A percentile compares a stretch with the other conserved stretches of the same genome.
Evolutionary conservation across 495 filamentous ascomycete species (phyloP).

Genomic region (Peziza echinospora): DNA sequence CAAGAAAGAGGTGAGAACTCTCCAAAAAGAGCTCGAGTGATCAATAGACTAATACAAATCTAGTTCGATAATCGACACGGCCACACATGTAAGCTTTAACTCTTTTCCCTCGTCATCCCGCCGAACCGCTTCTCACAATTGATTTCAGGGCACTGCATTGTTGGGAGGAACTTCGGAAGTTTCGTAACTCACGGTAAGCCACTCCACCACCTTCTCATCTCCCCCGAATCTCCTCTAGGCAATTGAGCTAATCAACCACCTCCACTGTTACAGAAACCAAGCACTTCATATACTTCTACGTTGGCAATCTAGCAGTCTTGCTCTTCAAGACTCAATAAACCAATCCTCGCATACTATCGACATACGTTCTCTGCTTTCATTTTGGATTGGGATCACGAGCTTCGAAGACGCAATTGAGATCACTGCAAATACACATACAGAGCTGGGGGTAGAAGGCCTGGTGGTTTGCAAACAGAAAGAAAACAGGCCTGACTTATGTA

Average conservation of each 20-base stretch:
- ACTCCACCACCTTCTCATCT: background rate
- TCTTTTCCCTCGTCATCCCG: no score
- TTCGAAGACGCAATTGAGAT: no score
- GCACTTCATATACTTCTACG: constrained; percentile 99
- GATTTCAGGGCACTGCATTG: constrained; percentile 67
- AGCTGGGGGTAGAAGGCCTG: no score
- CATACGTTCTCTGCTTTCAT: background rate
- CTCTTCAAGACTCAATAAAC: constrained; percentile 68
- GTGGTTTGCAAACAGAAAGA: no score
- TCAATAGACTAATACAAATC: no score
- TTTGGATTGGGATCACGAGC: background rate
- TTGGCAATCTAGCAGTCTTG: constrained; percentile 92
- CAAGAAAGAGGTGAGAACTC: constrained; percentile 63
- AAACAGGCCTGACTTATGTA: no score
- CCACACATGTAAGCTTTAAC: background rate
- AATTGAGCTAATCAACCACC: background rate
- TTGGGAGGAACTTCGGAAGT: constrained; percentile 94
- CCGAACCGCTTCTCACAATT: no score
- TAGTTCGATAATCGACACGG: background rate
- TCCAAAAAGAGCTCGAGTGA: background rate
- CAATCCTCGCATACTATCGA: background rate
- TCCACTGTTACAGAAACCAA: constrained; percentile 52
- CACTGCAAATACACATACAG: no score
- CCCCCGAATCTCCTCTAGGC: background rate
- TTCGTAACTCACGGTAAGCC: constrained; percentile 91